Percentiles rank a stretch among this genome's conserved stretches.
Conservation (phyloP, 345 rosid genomes). For the Gossypium sturtianum region DNA sequence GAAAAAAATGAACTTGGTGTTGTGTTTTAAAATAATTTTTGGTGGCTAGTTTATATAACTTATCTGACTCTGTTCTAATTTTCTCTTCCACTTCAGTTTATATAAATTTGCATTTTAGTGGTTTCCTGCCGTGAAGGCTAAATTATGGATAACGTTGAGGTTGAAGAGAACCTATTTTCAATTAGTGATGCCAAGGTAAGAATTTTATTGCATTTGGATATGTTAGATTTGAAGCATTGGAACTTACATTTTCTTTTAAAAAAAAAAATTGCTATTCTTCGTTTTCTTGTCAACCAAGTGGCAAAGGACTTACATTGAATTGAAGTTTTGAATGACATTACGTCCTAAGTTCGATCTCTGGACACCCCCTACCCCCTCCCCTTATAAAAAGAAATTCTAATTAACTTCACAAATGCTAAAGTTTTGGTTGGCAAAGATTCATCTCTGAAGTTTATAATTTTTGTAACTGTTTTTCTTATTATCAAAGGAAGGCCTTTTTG, state of each 20-base stretch:
- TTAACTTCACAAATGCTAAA: neutral
- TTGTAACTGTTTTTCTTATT: neutral
- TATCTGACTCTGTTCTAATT: conserved; percentile 15
- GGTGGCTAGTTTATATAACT: neutral
- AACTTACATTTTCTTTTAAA: neutral
- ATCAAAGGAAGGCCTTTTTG: neutral
- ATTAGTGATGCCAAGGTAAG: conserved; percentile 96
- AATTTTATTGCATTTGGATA: neutral
- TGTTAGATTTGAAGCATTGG: neutral
- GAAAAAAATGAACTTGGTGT: neutral
- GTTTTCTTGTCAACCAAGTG: neutral
- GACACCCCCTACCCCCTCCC: no score
- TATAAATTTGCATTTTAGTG: conserved; percentile 28
- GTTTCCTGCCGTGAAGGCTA: conserved; percentile 28
- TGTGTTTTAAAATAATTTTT: conserved; percentile 5
- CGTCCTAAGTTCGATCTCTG: no score
- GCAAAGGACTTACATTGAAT: no score
- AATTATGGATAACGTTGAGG: conserved; percentile 75
- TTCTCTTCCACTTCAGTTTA: conserved; percentile 30
- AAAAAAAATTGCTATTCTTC: neutral
- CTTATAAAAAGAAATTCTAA: no score
- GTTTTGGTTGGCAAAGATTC: neutral
- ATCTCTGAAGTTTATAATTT: neutral
- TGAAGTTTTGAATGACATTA: no score
- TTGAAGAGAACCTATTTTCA: conserved; percentile 88